Evolutionary conservation across 345 rosid genomes (phyloP).

Genomic region (Boechera stricta): DNA sequence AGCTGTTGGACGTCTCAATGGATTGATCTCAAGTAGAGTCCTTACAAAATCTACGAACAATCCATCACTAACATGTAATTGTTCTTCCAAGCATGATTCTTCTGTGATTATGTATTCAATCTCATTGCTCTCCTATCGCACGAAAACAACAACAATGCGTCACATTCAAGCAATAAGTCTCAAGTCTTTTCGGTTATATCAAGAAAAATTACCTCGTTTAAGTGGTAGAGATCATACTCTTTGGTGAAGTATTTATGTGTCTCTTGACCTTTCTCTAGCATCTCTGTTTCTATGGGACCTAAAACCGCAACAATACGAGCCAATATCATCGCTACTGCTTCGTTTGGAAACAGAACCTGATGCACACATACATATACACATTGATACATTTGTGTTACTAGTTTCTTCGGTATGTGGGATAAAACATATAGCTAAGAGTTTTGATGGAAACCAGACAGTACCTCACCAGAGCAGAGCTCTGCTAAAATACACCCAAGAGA

Average conservation of each 20-base stretch:
- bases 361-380: not conserved
- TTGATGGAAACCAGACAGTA: conserved; percentile 41
- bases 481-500: conserved; percentile 96
- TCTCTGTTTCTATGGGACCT: conserved; percentile 79
- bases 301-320: conserved; percentile 73
- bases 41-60: conserved; percentile 66
- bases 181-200: not conserved
- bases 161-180: conserved; percentile 9
- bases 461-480: conserved; percentile 92
- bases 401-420: not conserved
- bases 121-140: conserved; percentile 72
- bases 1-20: conserved; percentile 79
- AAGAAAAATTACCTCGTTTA: conserved; percentile 65
- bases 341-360: conserved; percentile 92
- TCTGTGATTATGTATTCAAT: conserved; percentile 78
- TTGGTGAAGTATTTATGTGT: conserved; percentile 82
- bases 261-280: conserved; percentile 83
- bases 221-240: conserved; percentile 70
- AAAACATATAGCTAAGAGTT: not conserved
- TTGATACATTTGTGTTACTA: not conserved
- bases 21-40: conserved; percentile 79
- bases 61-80: conserved; percentile 59
- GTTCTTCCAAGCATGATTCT: conserved; percentile 69
- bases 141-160: conserved; percentile 18
- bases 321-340: conserved; percentile 77